Conservation (phyloP, 2,329 filamentous ascomycete genomes). For the Parastagonospora avenae region DNA sequence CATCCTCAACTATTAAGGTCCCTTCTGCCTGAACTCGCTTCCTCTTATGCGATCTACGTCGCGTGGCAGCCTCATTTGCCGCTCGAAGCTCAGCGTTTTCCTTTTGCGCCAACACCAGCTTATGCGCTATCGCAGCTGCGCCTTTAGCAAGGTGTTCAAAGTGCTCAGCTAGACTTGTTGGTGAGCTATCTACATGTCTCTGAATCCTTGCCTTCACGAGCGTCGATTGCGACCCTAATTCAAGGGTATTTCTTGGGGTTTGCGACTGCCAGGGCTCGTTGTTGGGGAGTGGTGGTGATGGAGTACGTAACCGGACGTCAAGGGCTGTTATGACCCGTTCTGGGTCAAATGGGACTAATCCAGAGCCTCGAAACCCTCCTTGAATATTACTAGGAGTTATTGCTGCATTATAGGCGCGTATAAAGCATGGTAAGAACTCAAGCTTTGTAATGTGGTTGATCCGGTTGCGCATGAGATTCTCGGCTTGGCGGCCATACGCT, state of each 20-base stretch:
- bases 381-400: too few relatives aligned
- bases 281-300: constrained; percentile 12
- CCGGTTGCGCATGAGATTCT: too few relatives aligned
- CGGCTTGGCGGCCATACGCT: too few relatives aligned
- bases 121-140: neutral
- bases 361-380: too few relatives aligned
- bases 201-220: too few relatives aligned
- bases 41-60: constrained; percentile 9
- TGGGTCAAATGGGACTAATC: constrained; percentile 40
- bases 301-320: constrained; percentile 22
- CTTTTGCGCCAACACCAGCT: constrained; percentile 4
- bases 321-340: constrained; percentile 38
- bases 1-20: neutral
- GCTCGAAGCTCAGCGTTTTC: constrained; percentile 8
- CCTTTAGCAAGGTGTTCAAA: constrained; percentile 6
- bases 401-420: too few relatives aligned
- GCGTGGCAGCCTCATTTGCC: too few relatives aligned
- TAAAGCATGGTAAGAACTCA: too few relatives aligned
- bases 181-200: constrained; percentile 14
- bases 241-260: constrained; percentile 19
- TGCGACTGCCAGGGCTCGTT: constrained; percentile 15
- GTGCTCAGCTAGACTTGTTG: constrained; percentile 5
- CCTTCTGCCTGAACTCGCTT: constrained; percentile 2
- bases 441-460: too few relatives aligned
- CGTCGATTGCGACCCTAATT: constrained; percentile 18